These are phyloP conservation scores for Phytophthora idaei DNA, from an alignment of 352 stramenopile species.

Conservation along the genomic window DNA sequence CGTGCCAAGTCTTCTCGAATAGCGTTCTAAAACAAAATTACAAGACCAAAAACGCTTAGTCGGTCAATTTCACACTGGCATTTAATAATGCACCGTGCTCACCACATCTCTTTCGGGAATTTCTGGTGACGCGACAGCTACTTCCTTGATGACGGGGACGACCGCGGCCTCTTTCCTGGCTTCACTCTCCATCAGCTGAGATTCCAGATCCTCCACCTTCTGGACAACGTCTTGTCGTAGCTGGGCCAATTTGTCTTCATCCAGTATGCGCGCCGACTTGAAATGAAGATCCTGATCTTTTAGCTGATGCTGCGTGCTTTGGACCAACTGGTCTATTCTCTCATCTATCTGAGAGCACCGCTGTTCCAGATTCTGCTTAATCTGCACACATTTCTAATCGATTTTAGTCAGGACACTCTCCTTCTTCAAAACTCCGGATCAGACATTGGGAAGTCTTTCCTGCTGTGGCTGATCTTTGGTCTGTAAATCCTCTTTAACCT, in stretches of 20 bases:
- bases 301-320: conserved; percentile 13
- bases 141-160: conserved; percentile 13
- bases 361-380: conserved; percentile 17
- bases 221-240: conserved; percentile 19
- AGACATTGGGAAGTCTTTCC: conserved; percentile 6
- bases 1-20: conserved; percentile 14
- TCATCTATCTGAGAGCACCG: conserved; percentile 11
- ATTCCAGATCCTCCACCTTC: conserved; percentile 12
- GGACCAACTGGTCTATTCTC: conserved; percentile 5
- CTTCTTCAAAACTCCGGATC: neutral
- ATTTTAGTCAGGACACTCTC: neutral
- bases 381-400: conserved; percentile 15
- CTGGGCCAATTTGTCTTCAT: conserved; percentile 18
- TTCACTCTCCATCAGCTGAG: conserved; percentile 16
- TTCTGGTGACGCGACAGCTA: conserved; percentile 1
- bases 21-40: conserved; percentile 9
- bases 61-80: neutral
- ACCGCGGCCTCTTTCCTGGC: conserved; percentile 9
- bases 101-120: conserved; percentile 19
- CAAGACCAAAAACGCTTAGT: neutral
- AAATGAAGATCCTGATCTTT: conserved; percentile 16
- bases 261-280: conserved; percentile 5
- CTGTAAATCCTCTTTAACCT: neutral
- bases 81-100: neutral
- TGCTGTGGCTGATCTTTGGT: conserved; percentile 2